A percentile compares a stretch with the other conserved stretches of the same genome.
These are phyloP conservation scores for Polyplosphaeria fusca DNA, from an alignment of 495 filamentous ascomycete species.

Conservation along the genomic window DNA sequence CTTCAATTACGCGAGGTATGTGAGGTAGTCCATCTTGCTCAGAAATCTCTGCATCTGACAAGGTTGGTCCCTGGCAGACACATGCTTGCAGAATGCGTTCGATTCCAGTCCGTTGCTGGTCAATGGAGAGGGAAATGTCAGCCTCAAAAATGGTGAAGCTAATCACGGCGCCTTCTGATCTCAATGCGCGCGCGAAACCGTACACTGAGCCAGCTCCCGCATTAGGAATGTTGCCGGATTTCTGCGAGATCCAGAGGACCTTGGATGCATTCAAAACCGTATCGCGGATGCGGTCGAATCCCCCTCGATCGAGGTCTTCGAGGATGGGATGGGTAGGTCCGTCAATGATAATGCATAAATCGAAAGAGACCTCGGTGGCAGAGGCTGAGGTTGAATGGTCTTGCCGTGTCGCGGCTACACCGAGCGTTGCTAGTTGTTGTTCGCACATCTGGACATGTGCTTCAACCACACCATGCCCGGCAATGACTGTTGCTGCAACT, in stretches of 20 bases:
- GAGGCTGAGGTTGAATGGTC: background rate
- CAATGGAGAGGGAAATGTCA: background rate
- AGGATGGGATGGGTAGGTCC: background rate
- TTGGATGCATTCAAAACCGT: background rate
- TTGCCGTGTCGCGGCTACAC: background rate
- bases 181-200: background rate
- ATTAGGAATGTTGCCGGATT: background rate
- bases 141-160: background rate
- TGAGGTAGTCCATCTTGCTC: background rate
- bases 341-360: background rate
- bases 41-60: background rate
- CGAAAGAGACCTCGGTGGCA: background rate
- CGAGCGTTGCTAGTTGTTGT: background rate
- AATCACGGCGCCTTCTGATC: background rate
- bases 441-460: background rate
- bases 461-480: background rate
- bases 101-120: background rate
- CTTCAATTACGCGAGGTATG: background rate
- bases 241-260: background rate
- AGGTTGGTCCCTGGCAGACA: background rate
- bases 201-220: background rate
- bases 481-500: background rate
- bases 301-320: background rate
- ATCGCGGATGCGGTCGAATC: background rate
- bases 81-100: background rate